Base-by-base conservation (phyloP, 257 asterid species). In the Striga asiatica region DNA sequence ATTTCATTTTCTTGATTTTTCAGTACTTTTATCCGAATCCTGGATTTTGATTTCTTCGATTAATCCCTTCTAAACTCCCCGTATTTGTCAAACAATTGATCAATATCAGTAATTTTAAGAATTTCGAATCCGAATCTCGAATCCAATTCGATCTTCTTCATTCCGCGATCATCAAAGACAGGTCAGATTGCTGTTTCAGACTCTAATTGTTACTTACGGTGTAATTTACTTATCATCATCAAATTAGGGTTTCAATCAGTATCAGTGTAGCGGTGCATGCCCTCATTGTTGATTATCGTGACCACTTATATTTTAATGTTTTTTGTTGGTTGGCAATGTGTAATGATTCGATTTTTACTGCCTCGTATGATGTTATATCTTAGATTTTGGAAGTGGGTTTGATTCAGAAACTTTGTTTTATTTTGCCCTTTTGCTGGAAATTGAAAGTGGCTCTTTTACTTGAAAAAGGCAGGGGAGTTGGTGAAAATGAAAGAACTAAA, bases 141-240 rank as follows among this genome's bases (percentile, higher is more conserved):
- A 57, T 53, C 59, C 64, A 49, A 65, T 54, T 37, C 45, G 52
- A 12, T 64, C 52, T 48, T 31, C 43, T 50, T 48, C 56, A 42
- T 50, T 50, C 59, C 50, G 34, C 64, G 69, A 35, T 60, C 67
- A 46, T 41, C 60, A 34, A 23, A 39, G 67, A 39, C 74, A 68
- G 77, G 76, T 67, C 56, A 54, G 67, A 60, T 67, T 66, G 74
- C 50, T 41, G 27, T 37, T 39, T 55, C 52, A 28, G 52, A 60
- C 60, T 54, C 56, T 29, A 35, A 17, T 50, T 50, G 8, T 39
- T 35, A 49, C 9, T 18, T 48, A 56, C n/a, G n/a, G n/a, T n/a
- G n/a, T 46, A 18, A 8, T 51, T 67, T 6, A 23, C 50, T 60
- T 48, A 68, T 32, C 60, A 19, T 5, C 43, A 27, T 16, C 10